Evolutionary conservation across 495 filamentous ascomycete species (phyloP).

Genomic region (Peziza echinospora): DNA sequence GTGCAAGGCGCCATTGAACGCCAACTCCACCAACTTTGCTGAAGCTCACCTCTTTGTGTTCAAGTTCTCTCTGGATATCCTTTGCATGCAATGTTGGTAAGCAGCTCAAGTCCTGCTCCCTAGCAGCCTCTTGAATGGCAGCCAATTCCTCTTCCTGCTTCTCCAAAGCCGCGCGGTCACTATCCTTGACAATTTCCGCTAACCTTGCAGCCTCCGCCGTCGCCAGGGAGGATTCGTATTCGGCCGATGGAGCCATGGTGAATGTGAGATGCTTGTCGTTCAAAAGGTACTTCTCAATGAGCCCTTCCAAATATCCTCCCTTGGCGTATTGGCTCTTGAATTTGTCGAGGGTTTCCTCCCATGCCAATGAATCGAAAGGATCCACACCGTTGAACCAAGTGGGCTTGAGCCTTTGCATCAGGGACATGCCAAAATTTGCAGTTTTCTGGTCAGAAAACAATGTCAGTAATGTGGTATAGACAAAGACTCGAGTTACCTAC

Average conservation of each 20-base stretch:
- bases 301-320: slow-evolving; percentile 56
- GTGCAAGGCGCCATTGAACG: slow-evolving; percentile 76
- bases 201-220: slow-evolving; percentile 57
- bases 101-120: slow-evolving; percentile 62
- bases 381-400: slow-evolving; percentile 90
- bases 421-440: slow-evolving; percentile 72
- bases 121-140: slow-evolving; percentile 59
- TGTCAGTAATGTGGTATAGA: neutral
- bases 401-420: slow-evolving; percentile 70
- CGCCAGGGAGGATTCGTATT: slow-evolving; percentile 48
- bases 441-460: slow-evolving; percentile 35
- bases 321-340: slow-evolving; percentile 33
- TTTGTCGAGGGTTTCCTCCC: slow-evolving; percentile 72
- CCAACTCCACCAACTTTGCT: slow-evolving; percentile 42
- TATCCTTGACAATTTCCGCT: slow-evolving; percentile 38
- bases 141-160: slow-evolving; percentile 61
- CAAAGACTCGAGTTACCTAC: slow-evolving; percentile 4
- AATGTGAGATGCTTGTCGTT: slow-evolving; percentile 75
- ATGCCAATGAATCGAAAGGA: slow-evolving; percentile 71
- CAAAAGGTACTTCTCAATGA: slow-evolving; percentile 76
- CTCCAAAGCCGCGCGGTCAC: slow-evolving; percentile 48
- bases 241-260: slow-evolving; percentile 72
- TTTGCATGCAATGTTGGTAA: slow-evolving; percentile 67
- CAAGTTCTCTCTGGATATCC: slow-evolving; percentile 66
- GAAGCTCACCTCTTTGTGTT: slow-evolving; percentile 44